phyloP scores from a whole-genome alignment of 106 monocot species.

The Acorus gramineus region DNA sequence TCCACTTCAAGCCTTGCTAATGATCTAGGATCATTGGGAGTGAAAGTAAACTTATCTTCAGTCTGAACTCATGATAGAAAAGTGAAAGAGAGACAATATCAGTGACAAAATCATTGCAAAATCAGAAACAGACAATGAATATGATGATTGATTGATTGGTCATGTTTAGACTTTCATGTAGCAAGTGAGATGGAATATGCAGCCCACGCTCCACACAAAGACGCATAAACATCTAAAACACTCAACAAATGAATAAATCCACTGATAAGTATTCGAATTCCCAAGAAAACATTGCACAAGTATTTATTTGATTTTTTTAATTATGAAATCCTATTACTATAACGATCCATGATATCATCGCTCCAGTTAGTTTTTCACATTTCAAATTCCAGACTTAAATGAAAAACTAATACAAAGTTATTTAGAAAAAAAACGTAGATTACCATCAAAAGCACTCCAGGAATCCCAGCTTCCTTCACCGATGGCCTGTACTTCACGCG shows the following conservation, averaged over 20 bases:
- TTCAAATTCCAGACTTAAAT: background rate
- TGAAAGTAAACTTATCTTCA: conserved; percentile 64
- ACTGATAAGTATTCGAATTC: too few species aligned
- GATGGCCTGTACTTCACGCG: conserved; percentile 60
- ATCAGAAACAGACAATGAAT: background rate
- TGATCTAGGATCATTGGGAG: conserved; percentile 71
- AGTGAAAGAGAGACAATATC: background rate
- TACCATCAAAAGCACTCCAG: conserved; percentile 82
- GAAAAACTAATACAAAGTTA: background rate
- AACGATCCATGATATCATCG: too few species aligned
- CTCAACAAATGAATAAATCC: too few species aligned
- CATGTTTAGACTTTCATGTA: too few species aligned
- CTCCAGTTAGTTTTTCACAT: background rate
- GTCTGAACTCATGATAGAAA: conserved; percentile 34
- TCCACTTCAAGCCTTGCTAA: conserved; percentile 56
- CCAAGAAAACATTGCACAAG: too few species aligned
- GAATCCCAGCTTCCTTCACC: conserved; percentile 66
- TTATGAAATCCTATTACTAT: too few species aligned
- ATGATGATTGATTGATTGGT: too few species aligned
- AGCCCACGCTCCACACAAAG: too few species aligned
- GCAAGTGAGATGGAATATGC: too few species aligned
- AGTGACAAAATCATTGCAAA: background rate
- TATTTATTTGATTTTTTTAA: too few species aligned
- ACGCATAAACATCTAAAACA: too few species aligned
- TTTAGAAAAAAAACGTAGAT: background rate